A percentile compares a stretch with the other conserved stretches of the same genome.
phyloP scores from a whole-genome alignment of 805 yeast species.

The Blastobotrys peoriensis region DNA sequence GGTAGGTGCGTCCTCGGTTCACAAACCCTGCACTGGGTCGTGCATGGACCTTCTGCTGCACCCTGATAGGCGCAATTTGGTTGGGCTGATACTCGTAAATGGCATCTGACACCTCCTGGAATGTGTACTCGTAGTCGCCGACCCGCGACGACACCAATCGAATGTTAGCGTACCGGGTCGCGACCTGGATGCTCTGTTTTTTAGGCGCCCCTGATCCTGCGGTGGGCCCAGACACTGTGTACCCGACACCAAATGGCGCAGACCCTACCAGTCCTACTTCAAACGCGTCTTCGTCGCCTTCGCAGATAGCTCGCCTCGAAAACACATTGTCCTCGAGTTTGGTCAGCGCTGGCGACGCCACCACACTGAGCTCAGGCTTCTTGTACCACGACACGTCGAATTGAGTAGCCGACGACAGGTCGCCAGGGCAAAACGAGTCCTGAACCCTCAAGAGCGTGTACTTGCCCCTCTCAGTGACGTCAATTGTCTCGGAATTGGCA shows the following conservation, averaged over 20 bases:
- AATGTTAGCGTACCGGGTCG: conserved; percentile 46
- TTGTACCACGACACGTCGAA: conserved; percentile 41
- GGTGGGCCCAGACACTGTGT: conserved; percentile 34
- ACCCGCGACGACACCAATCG: conserved; percentile 37
- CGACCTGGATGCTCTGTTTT: conserved; percentile 38
- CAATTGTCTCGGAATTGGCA: conserved; percentile 28
- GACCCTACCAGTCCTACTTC: conserved; percentile 43
- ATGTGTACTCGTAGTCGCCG: conserved; percentile 59
- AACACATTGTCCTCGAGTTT: conserved; percentile 25
- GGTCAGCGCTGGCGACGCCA: conserved; percentile 23
- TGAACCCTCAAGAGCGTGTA: conserved; percentile 41
- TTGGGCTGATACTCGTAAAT: conserved; percentile 43
- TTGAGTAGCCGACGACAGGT: conserved; percentile 27
- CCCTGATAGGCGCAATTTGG: conserved; percentile 28
- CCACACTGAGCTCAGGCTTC: conserved; percentile 41
- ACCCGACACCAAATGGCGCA: conserved; percentile 64
- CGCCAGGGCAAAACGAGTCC: conserved; percentile 51
- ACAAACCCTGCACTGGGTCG: conserved; percentile 57
- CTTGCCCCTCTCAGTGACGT: conserved; percentile 40
- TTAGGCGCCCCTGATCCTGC: conserved; percentile 4
- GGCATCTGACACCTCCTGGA: conserved; percentile 61
- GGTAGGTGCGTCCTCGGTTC: conserved; percentile 41
- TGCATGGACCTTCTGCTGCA: conserved; percentile 50
- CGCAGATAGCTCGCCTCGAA: conserved; percentile 40
- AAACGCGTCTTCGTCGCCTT: conserved; percentile 41